phyloP scores from a whole-genome alignment of 805 yeast genomes.

The Yarrowia porcina region DNA sequence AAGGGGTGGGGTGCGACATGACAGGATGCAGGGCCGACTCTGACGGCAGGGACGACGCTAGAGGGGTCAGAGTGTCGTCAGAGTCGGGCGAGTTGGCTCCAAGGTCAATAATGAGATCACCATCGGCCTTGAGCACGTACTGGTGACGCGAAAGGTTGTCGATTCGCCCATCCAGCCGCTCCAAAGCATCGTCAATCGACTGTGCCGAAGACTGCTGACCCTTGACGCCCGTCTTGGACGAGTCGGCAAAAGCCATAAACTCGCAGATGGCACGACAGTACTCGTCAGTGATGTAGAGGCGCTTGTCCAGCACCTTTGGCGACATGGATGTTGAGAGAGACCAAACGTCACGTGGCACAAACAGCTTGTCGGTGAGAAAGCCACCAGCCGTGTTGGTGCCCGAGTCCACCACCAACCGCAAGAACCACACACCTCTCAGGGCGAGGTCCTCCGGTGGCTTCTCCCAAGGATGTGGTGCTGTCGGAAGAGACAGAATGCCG shows the following conservation, averaged over 20 bases:
- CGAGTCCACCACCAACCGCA: slow-evolving; percentile 13
- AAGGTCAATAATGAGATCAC: slow-evolving; percentile 1
- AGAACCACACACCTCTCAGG: slow-evolving; percentile 19
- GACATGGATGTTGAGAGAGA: background rate
- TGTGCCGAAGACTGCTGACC: background rate
- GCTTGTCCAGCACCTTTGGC: background rate
- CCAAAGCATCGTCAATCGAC: slow-evolving; percentile 17
- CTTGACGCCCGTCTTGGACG: background rate
- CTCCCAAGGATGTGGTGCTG: slow-evolving; percentile 19
- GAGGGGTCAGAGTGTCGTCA: slow-evolving; percentile 4
- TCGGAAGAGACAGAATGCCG: slow-evolving; percentile 19
- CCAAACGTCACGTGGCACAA: slow-evolving; percentile 20
- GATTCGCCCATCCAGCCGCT: background rate
- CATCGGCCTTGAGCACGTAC: slow-evolving; percentile 1
- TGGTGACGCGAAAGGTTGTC: slow-evolving; percentile 10
- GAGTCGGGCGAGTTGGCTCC: slow-evolving; percentile 5
- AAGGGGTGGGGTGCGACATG: background rate
- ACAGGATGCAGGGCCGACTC: background rate
- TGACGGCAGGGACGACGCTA: background rate
- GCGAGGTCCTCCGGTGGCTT: slow-evolving; percentile 23
- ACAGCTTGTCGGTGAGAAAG: slow-evolving; percentile 23
- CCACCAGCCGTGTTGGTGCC: slow-evolving; percentile 24
- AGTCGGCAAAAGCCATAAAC: slow-evolving; percentile 20
- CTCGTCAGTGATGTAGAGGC: slow-evolving; percentile 19
- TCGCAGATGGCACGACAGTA: slow-evolving; percentile 12